These are phyloP conservation scores for Oryza longistaminata DNA, from an alignment of 176 grass and related monocot species.

Conservation along the genomic window DNA sequence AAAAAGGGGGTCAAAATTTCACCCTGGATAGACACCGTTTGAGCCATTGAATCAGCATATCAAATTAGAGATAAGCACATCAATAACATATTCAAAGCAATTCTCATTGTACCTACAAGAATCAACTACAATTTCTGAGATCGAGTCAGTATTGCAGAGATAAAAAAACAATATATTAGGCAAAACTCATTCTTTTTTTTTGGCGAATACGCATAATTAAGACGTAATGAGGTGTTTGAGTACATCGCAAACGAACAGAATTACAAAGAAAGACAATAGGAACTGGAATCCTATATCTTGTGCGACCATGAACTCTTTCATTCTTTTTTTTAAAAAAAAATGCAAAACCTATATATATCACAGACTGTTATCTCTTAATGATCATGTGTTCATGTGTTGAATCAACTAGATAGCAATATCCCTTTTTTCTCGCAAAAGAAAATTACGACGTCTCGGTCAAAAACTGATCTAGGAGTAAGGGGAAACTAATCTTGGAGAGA, in stretches of 20 bases:
- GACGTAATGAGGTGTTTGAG: no score
- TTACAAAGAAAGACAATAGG: no score
- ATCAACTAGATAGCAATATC: not conserved
- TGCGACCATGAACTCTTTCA: no score
- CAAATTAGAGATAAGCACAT: not conserved
- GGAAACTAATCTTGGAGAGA: constrained; percentile 47
- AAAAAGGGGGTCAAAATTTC: not conserved
- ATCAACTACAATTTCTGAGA: not conserved
- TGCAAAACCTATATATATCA: no score
- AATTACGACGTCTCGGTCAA: constrained; percentile 31
- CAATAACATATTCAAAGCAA: not conserved
- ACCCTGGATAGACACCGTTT: not conserved
- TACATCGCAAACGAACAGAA: no score
- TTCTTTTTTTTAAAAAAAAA: no score
- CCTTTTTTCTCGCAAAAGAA: constrained; percentile 2
- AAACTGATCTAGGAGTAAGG: constrained; percentile 44
- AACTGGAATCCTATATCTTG: no score
- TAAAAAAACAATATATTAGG: not conserved
- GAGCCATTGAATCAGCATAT: not conserved
- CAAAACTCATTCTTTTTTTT: no score
- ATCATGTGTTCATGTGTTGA: not conserved
- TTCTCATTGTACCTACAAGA: not conserved
- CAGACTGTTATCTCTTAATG: not conserved
- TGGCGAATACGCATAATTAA: no score
- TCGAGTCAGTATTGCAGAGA: not conserved